A percentile compares a stretch with the other conserved stretches of the same genome.
Conservation (phyloP, 2,329 filamentous ascomycete genomes). For the Cladosporium halotolerans region DNA sequence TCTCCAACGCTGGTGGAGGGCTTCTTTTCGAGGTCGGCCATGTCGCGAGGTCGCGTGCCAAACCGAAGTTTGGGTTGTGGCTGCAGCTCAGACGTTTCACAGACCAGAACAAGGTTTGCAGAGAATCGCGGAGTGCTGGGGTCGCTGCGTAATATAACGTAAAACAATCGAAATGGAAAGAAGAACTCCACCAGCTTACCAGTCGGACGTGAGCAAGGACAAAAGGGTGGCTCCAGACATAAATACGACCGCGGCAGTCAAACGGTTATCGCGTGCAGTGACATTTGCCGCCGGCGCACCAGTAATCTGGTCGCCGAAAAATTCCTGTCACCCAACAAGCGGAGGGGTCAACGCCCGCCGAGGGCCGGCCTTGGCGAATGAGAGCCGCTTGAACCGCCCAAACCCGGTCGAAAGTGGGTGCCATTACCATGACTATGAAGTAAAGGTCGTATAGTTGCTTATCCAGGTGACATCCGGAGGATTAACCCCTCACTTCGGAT, state of each 20-base stretch:
- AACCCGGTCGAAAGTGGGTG: too few species aligned
- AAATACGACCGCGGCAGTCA: neutral
- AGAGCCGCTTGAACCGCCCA: too few species aligned
- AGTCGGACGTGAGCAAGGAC: conserved; percentile 2
- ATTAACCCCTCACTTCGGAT: too few species aligned
- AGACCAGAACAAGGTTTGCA: conserved; percentile 9
- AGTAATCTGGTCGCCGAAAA: conserved; percentile 5
- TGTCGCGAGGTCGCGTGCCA: conserved; percentile 5
- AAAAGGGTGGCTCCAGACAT: neutral
- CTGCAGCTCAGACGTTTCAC: conserved; percentile 10
- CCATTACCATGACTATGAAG: too few species aligned
- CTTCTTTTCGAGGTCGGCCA: conserved; percentile 11
- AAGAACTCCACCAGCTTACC: conserved; percentile 4
- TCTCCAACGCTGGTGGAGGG: neutral
- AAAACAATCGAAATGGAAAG: conserved; percentile 1
- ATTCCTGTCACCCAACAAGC: neutral
- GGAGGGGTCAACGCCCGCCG: too few species aligned
- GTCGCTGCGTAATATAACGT: conserved; percentile 8
- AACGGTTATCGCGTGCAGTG: conserved; percentile 2
- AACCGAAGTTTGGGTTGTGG: neutral
- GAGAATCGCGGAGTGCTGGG: conserved; percentile 5
- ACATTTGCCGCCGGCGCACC: conserved; percentile 9
- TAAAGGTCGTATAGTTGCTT: too few species aligned
- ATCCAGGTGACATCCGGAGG: too few species aligned
- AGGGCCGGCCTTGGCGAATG: too few species aligned